Percentiles rank a stretch among this genome's conserved stretches.
Conservation (phyloP, 2,329 filamentous ascomycete genomes). For the Fusarium sororula region DNA sequence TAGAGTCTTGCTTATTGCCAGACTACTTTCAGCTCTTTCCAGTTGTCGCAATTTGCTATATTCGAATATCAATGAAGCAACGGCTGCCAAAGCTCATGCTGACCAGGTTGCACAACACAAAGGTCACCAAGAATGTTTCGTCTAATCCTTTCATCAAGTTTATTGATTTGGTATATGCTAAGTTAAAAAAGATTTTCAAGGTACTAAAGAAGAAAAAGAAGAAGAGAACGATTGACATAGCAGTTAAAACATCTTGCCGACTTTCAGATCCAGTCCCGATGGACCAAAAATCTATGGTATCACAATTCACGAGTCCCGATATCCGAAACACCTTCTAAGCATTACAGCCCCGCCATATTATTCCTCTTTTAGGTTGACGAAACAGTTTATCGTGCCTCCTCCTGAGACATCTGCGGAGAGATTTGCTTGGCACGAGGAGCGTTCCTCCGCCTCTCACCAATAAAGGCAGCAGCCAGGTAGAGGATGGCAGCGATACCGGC, state of each 20-base stretch:
- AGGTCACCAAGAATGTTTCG: neutral
- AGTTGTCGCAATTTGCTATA: neutral
- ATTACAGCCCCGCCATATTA: neutral
- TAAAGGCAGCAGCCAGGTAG: conserved; percentile 51
- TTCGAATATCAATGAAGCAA: neutral
- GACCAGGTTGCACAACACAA: neutral
- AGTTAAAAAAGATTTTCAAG: neutral
- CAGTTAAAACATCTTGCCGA: neutral
- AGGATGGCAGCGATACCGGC: conserved; percentile 57
- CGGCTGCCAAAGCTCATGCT: neutral
- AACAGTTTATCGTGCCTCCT: conserved; percentile 19
- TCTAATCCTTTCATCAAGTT: neutral
- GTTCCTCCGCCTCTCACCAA: conserved; percentile 26
- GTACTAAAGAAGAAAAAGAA: neutral
- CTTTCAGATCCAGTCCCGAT: neutral
- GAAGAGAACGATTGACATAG: neutral
- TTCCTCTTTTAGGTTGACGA: neutral
- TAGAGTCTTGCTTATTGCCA: neutral
- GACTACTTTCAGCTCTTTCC: neutral
- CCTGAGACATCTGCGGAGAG: conserved; percentile 40
- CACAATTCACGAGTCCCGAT: conserved; percentile 11
- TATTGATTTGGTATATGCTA: neutral
- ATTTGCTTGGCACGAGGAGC: conserved; percentile 25
- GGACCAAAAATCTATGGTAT: conserved; percentile 24
- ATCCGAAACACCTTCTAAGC: conserved; percentile 14